These are phyloP conservation scores for Gigaspora rosea DNA, from an alignment of 192 early-diverging fungal species.

Conservation along the genomic window DNA sequence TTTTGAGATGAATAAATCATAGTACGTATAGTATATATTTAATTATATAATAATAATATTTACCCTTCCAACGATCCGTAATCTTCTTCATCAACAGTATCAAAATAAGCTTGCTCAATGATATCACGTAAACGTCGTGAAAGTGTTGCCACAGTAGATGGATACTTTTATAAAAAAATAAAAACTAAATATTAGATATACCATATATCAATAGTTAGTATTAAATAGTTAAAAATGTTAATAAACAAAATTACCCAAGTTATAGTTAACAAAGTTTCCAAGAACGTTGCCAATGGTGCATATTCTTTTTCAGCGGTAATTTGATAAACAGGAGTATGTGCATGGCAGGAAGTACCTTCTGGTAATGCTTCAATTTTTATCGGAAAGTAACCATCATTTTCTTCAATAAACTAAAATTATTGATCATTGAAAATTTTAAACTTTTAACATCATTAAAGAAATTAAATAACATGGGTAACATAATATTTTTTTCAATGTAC, in stretches of 20 bases:
- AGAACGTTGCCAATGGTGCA: constrained; percentile 74
- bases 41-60: not conserved
- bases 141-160: constrained; percentile 81
- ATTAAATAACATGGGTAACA: not conserved
- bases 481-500: constrained; percentile 34
- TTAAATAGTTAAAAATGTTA: not conserved
- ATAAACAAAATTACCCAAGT: constrained; percentile 60
- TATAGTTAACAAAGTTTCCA: constrained; percentile 84
- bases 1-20: not conserved
- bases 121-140: constrained; percentile 65
- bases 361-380: constrained; percentile 76
- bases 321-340: constrained; percentile 81
- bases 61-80: constrained; percentile 58
- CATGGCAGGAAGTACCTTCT: constrained; percentile 80
- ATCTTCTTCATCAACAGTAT: constrained; percentile 64
- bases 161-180: constrained; percentile 59
- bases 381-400: constrained; percentile 85
- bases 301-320: constrained; percentile 76
- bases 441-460: too few species aligned
- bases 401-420: constrained; percentile 66
- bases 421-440: too few species aligned
- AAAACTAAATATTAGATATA: not conserved
- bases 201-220: too few species aligned
- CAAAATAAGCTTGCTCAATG: constrained; percentile 62
- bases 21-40: not conserved